phyloP scores from a whole-genome alignment of 2,329 filamentous ascomycete species.

The Sporothrix schenckii region DNA sequence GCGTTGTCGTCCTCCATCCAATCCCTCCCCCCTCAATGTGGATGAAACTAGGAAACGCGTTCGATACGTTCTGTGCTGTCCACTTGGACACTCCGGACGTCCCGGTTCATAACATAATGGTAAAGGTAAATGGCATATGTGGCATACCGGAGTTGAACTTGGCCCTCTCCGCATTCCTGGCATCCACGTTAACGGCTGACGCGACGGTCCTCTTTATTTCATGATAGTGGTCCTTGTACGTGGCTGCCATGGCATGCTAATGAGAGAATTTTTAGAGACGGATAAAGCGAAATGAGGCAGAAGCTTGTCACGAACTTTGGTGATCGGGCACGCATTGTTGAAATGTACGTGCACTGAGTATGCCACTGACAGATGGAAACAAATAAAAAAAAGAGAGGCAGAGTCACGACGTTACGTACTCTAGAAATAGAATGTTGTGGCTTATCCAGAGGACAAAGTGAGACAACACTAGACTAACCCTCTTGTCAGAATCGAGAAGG shows the following conservation, averaged over 20 bases:
- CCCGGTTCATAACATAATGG: background rate
- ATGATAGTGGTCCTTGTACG: background rate
- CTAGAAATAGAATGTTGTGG: background rate
- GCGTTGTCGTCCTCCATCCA: background rate
- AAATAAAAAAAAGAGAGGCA: background rate
- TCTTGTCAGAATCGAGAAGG: background rate
- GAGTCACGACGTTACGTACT: background rate
- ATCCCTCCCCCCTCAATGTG: no score
- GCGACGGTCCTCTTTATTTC: constrained; percentile 11
- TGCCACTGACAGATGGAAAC: background rate
- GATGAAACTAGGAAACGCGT: no score
- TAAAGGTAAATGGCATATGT: background rate
- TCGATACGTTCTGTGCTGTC: background rate
- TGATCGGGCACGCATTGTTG: background rate
- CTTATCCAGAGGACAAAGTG: background rate
- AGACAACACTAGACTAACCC: background rate
- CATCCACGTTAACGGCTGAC: background rate
- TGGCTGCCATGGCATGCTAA: background rate
- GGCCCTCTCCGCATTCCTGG: constrained; percentile 6
- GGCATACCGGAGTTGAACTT: background rate
- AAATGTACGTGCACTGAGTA: background rate
- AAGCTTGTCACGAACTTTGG: background rate
- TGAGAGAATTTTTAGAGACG: background rate
- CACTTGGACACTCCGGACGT: background rate
- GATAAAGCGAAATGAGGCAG: background rate